These are phyloP conservation scores for Prunus persica DNA, from an alignment of 306 rosid genomes.

Conservation along the genomic window Prunus_persica_NCBIv2 NC_034009.1:40413001-40413500, in stretches of 20 bases:
- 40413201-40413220: background rate
- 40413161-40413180: background rate
- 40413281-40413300: no score
- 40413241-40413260: background rate
- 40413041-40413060: background rate
- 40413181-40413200: slow-evolving; percentile 7
- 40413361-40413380: no score
- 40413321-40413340: no score
- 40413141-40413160: background rate
- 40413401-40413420: no score
- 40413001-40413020: background rate
- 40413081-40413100: background rate
- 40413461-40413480: background rate
- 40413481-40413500: slow-evolving; percentile 20
- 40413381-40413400: no score
- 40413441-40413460: background rate
- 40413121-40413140: slow-evolving; percentile 18
- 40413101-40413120: background rate
- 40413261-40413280: no score
- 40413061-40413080: background rate
- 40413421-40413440: no score
- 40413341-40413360: no score
- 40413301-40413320: no score
- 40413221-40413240: background rate
- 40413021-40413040: background rate